Evolutionary conservation across 768 basidiomycete genomes (phyloP).

Genomic region (Tricholoma furcatifolium): DNA sequence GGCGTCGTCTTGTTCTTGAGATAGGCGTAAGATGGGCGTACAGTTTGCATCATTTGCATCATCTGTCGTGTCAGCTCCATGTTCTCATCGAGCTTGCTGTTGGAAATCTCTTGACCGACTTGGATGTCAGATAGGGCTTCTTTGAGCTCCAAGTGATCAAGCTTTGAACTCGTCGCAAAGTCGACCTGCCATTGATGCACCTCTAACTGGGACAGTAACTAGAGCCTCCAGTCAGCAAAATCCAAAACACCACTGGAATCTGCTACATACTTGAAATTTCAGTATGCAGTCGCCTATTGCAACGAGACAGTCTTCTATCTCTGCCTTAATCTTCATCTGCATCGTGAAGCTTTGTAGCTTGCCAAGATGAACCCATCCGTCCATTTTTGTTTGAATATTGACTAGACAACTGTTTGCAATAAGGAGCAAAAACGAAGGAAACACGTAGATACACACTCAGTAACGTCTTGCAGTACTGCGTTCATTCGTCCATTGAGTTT

Average conservation of each 20-base stretch:
- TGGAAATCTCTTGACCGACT: constrained; percentile 36
- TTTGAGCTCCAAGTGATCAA: constrained; percentile 45
- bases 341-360: constrained; percentile 42
- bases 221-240: neutral
- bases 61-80: constrained; percentile 35
- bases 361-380: constrained; percentile 40
- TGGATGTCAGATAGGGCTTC: constrained; percentile 42
- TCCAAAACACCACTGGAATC: neutral
- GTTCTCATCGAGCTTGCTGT: constrained; percentile 24
- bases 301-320: constrained; percentile 45
- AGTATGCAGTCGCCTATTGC: constrained; percentile 45
- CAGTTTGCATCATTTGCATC: constrained; percentile 53
- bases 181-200: constrained; percentile 49
- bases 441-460: constrained; percentile 13
- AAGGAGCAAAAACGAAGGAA: neutral
- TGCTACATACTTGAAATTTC: constrained; percentile 40
- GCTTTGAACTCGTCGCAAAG: constrained; percentile 34
- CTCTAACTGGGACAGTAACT: constrained; percentile 47
- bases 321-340: constrained; percentile 23
- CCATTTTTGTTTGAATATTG: constrained; percentile 38
- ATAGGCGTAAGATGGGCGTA: no score
- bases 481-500: constrained; percentile 30
- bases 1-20: no score
- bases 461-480: constrained; percentile 33
- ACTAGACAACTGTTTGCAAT: constrained; percentile 24